phyloP scores from a whole-genome alignment of 2,329 filamentous ascomycete genomes.

The Beauveria varroae region DNA sequence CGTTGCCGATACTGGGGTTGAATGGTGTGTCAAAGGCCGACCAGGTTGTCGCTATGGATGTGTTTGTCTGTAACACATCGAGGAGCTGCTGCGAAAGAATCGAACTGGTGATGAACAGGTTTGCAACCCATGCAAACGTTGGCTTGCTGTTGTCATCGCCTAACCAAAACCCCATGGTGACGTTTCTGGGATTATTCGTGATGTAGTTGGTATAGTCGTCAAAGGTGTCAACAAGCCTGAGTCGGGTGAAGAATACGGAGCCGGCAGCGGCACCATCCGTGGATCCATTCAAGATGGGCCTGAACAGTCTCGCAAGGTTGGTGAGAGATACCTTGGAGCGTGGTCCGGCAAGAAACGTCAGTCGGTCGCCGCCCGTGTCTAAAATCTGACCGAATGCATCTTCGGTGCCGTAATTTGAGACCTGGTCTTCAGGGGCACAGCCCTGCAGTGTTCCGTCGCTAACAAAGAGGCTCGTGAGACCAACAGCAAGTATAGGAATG shows the following conservation, averaged over 20 bases:
- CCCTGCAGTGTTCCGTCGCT: constrained; percentile 42
- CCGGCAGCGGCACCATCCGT: constrained; percentile 16
- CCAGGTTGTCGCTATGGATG: constrained; percentile 64
- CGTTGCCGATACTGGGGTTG: constrained; percentile 59
- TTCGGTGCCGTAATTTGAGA: constrained; percentile 32
- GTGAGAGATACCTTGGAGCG: constrained; percentile 28
- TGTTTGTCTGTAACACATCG: constrained; percentile 58
- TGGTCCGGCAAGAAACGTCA: constrained; percentile 27
- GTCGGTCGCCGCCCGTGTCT: constrained; percentile 11
- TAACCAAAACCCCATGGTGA: constrained; percentile 73
- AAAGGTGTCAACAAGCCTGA: constrained; percentile 54
- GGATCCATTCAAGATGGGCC: constrained; percentile 30
- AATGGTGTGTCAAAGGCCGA: constrained; percentile 70
- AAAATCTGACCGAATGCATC: constrained; percentile 31
- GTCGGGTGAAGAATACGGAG: constrained; percentile 16
- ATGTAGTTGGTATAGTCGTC: constrained; percentile 63
- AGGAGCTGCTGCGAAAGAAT: constrained; percentile 60
- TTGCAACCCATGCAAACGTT: constrained; percentile 64
- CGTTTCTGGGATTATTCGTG: constrained; percentile 51
- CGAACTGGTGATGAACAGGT: constrained; percentile 47
- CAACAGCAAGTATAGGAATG: constrained; percentile 73
- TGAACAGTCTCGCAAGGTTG: constrained; percentile 27
- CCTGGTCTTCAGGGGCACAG: constrained; percentile 44
- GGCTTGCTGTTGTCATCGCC: constrained; percentile 52
- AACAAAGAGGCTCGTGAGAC: constrained; percentile 71